Evolutionary conservation across 257 asterid genomes (phyloP), one percentile per base, ranked within the genome.

Genomic region (Lavandula angustifolia): DNA sequence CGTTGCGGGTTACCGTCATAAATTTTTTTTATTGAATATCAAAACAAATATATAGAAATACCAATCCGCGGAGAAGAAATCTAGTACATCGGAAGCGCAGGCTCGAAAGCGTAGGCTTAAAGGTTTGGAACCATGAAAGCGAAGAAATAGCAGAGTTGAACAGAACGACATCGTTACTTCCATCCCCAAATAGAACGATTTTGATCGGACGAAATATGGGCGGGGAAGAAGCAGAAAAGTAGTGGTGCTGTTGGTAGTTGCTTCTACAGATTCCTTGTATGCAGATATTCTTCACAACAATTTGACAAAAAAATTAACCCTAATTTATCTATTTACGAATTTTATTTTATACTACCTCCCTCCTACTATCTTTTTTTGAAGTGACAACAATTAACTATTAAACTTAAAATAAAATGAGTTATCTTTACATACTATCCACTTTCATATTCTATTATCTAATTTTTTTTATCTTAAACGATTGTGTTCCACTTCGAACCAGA

Each of bases 41-140:
- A n/a, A n/a, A n/a, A 41, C 38, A 57, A 42, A 53, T 54, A 35
- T 27, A 52, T 37, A 54, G 68, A 35, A 31, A 4, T 80, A 90
- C 97, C 96, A 92, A 60, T 92, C 88, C 35, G 89, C 78, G 66
- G 95, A 83, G 75, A 89, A 85, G 75, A 71, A 92, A 54, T 92
- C 98, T 2, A 96, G 98, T 18, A 89, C 86, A 37, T 85, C 92
- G 54, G 95, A 77, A 9, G 95, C 74, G 69, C 82, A 92, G 62
- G 95, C 90, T 77, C 83, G 73, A 60, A 80, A 62, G 4, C 88
- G 84, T 0, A 35, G 68, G 40, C 54, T 54, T 6, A 42, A 62
- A 14, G 85, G 76, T 58, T 72, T 89, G 58, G 70, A 64, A 44
- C 61, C 67, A 46, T 33, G 68, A 14, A 73, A 65, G 55, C 66